A percentile compares a stretch with the other conserved stretches of the same genome.
Evolutionary conservation across 2,329 filamentous ascomycete species (phyloP).

Genomic region (Parastagonospora nodorum): DNA sequence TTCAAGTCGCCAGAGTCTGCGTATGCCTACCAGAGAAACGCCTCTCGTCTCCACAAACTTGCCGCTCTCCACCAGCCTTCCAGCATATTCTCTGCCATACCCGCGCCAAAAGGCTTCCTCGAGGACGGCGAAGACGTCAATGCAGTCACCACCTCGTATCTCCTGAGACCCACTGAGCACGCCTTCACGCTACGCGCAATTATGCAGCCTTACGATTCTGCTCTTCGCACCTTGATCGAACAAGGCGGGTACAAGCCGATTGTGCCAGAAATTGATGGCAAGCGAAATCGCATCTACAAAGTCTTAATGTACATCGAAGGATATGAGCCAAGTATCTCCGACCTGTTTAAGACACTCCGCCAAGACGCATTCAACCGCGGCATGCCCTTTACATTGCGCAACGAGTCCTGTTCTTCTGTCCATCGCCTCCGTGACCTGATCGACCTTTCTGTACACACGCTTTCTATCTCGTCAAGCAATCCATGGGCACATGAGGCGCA

Average conservation of each 20-base stretch:
- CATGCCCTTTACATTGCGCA: constrained; percentile 31
- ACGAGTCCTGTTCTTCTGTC: constrained; percentile 24
- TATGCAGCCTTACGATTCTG: constrained; percentile 49
- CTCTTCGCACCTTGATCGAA: constrained; percentile 40
- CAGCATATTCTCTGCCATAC: constrained; percentile 50
- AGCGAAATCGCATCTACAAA: constrained; percentile 29
- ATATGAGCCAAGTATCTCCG: constrained; percentile 34
- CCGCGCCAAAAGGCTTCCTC: constrained; percentile 49
- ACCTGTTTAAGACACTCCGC: constrained; percentile 35
- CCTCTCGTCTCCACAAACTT: constrained; percentile 57
- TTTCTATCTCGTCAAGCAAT: constrained; percentile 20
- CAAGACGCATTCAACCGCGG: constrained; percentile 41
- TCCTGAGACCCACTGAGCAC: constrained; percentile 46
- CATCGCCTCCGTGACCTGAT: constrained; percentile 36
- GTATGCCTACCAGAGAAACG: constrained; percentile 63
- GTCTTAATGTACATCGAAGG: constrained; percentile 44
- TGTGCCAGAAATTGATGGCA: constrained; percentile 17
- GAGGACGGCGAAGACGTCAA: constrained; percentile 55
- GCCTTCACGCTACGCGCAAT: constrained; percentile 30
- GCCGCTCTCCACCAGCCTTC: constrained; percentile 51
- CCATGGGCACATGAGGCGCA: constrained; percentile 25
- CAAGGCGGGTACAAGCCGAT: constrained; percentile 42
- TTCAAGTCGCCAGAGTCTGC: constrained; percentile 68
- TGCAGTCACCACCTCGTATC: constrained; percentile 52
- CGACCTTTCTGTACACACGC: constrained; percentile 25